Evolutionary conservation across 805 yeast genomes (phyloP), one percentile per base, ranked within the genome.

Genomic region (Kodamaea neixiangensis): DNA sequence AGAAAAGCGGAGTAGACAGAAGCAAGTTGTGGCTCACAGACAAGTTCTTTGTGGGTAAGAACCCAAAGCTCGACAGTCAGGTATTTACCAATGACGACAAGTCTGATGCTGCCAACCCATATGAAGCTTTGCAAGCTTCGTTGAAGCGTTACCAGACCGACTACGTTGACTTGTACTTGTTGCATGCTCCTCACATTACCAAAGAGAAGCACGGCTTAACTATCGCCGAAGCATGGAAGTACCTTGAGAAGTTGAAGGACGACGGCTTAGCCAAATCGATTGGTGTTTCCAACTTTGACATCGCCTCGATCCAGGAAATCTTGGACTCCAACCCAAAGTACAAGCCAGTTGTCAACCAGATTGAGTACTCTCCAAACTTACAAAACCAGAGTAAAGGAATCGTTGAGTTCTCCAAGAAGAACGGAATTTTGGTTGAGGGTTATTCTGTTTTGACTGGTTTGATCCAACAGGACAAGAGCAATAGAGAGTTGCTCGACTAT

Each of bases 381-480:
- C 89, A 81, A 60, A 72, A 84, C 54, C 89, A 85, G 63, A 71
- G 85, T 3, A 80, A 82, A 0, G 87, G 82, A 1, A 71, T 79
- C 53, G 75, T 76, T 43, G 76, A 81, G 11, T 86, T 72, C 59
- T 72, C 78, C 52, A 63, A 78, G 57, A 59, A 76, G 39, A 58
- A 86, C 46, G 69, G 65, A 29, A 83, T 86, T 53, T 59, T 73
- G 21, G 54, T 86, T 13, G 87, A 82, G 61, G 90, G 89, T 1
- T 87, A 84, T 65, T 76, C 83, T 83, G 92, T 10, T 87, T 89
- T 61, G 96, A 96, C 34, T 92, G 93, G 21, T 87, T 85, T 69
- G 85, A 92, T 2, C 88, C 86, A 69, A 60, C 86, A 51, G 94
- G 87, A 67, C 66, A 86, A 62, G 74, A 78, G 63, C 73, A 71